Percentiles rank a stretch among this genome's conserved stretches.
Evolutionary conservation across 2,329 filamentous ascomycete species (phyloP).

Genomic region (Paecilomyces formosus): DNA sequence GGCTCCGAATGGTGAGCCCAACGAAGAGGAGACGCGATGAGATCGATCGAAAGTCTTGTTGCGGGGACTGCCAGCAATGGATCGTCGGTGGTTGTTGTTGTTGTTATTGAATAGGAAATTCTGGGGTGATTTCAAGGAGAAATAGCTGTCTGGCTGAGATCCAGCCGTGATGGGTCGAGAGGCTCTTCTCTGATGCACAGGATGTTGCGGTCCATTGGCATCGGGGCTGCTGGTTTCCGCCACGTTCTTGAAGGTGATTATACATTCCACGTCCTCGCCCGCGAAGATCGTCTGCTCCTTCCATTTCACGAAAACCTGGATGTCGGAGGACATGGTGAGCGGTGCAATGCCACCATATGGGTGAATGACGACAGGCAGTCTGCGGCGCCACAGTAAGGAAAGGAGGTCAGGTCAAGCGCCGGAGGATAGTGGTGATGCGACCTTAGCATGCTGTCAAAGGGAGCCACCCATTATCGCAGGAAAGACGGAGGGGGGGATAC

Average conservation of each 20-base stretch:
- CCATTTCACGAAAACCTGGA: constrained; percentile 94
- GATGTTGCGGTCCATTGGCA: constrained; percentile 17
- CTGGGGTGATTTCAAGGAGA: constrained; percentile 30
- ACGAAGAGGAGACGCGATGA: constrained; percentile 33
- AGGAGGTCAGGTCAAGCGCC: constrained; percentile 7
- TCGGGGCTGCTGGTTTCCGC: constrained; percentile 37
- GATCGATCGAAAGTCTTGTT: constrained; percentile 18
- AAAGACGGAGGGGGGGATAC: constrained; percentile 6
- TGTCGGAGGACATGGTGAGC: constrained; percentile 56
- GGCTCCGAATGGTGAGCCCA: constrained; percentile 30
- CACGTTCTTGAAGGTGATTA: constrained; percentile 92
- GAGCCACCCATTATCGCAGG: constrained; percentile 2
- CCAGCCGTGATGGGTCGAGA: constrained; percentile 27
- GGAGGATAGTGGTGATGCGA: constrained; percentile 7
- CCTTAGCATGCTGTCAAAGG: constrained; percentile 22
- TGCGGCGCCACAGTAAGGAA: constrained; percentile 7
- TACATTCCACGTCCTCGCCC: constrained; percentile 91
- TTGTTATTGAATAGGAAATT: constrained; percentile 27
- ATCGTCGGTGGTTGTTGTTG: constrained; percentile 25
- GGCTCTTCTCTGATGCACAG: constrained; percentile 27
- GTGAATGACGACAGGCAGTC: constrained; percentile 11
- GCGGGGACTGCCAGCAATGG: constrained; percentile 24
- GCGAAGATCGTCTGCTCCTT: constrained; percentile 91
- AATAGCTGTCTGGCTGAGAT: constrained; percentile 29
- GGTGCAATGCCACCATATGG: constrained; percentile 24